phyloP scores from a whole-genome alignment of 305 asterid species.

The Rubia balearica region DNA sequence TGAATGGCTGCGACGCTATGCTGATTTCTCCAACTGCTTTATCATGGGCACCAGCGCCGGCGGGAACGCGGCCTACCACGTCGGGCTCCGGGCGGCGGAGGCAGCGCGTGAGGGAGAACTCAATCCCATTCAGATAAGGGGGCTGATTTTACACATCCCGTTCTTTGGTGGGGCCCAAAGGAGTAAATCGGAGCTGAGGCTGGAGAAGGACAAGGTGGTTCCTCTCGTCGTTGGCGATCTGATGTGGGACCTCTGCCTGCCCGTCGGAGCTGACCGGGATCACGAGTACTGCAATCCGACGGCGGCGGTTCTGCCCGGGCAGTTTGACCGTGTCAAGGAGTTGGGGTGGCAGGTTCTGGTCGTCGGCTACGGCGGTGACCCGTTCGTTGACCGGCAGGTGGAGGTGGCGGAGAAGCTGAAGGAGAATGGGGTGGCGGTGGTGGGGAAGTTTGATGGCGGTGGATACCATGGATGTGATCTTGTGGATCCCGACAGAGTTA shows the following conservation, averaged over 20 bases:
- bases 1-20: constrained; percentile 32
- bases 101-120: constrained; percentile 17
- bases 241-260: constrained; percentile 30
- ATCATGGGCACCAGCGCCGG: constrained; percentile 36
- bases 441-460: constrained; percentile 7
- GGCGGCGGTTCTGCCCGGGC: neutral
- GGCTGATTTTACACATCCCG: neutral
- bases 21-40: constrained; percentile 31
- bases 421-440: constrained; percentile 2
- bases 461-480: constrained; percentile 8
- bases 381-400: constrained; percentile 16
- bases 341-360: constrained; percentile 13
- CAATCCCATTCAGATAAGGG: constrained; percentile 33
- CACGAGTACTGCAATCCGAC: constrained; percentile 9
- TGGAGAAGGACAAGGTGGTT: constrained; percentile 19
- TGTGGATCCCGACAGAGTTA: neutral
- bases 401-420: no score
- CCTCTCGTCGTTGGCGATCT: constrained; percentile 17
- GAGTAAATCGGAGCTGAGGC: constrained; percentile 25
- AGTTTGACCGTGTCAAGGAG: neutral
- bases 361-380: constrained; percentile 7
- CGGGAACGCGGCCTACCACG: constrained; percentile 36
- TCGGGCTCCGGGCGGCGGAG: constrained; percentile 28
- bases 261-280: constrained; percentile 7
- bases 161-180: no score